A percentile compares a stretch with the other conserved stretches of the same genome.
These are phyloP conservation scores for Suillus hirtellus DNA, from an alignment of 768 basidiomycete species.

Conservation along the genomic window DNA sequence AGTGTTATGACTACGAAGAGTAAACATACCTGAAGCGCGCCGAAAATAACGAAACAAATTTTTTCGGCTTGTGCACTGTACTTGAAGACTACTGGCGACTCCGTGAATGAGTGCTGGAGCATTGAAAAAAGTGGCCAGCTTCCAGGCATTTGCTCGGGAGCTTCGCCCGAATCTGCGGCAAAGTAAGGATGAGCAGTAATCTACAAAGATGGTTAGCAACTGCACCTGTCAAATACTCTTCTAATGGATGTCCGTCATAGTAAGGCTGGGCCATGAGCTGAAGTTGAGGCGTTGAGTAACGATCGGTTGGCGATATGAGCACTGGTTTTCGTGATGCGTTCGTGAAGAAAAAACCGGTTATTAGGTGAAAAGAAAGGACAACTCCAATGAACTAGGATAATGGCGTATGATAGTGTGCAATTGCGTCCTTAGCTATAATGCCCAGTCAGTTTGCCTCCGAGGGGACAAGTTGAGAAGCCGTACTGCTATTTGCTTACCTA, in stretches of 20 bases:
- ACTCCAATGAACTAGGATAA: background rate
- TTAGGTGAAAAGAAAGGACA: slow-evolving; percentile 25
- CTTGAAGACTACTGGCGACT: slow-evolving; percentile 12
- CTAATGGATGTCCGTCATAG: slow-evolving; percentile 76
- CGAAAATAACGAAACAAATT: slow-evolving; percentile 26
- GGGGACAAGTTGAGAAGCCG: background rate
- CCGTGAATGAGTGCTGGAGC: slow-evolving; percentile 20
- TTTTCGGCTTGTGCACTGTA: slow-evolving; percentile 30
- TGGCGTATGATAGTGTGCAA: background rate
- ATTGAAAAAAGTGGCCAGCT: slow-evolving; percentile 38
- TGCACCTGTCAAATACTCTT: slow-evolving; percentile 68
- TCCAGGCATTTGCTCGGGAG: slow-evolving; percentile 58
- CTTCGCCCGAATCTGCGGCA: slow-evolving; percentile 59
- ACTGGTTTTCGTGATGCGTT: slow-evolving; percentile 22
- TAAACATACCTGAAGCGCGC: slow-evolving; percentile 39
- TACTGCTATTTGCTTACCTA: background rate
- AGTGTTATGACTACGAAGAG: slow-evolving; percentile 16
- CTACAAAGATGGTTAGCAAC: slow-evolving; percentile 10
- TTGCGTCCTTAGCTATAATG: background rate
- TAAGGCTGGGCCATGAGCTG: slow-evolving; percentile 70
- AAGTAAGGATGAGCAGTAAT: slow-evolving; percentile 11
- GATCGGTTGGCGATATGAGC: slow-evolving; percentile 16
- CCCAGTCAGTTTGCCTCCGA: background rate
- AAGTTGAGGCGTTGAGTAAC: slow-evolving; percentile 9
- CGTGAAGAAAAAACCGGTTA: slow-evolving; percentile 26